Base-by-base conservation (phyloP, 2,329 filamentous ascomycete species). In the Grosmannia clavigera region DNA sequence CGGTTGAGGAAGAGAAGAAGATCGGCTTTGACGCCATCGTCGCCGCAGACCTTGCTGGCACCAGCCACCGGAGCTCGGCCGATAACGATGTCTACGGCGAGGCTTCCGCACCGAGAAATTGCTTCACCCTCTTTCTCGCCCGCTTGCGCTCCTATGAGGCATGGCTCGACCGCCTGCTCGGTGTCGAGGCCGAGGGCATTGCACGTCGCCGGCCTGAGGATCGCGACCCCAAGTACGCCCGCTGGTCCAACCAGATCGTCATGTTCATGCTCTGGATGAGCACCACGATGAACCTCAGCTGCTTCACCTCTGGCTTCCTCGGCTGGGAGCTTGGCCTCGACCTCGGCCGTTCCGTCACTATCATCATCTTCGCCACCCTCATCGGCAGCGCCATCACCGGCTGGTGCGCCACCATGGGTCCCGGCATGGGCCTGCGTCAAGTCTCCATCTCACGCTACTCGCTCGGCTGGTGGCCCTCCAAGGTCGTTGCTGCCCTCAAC, bases 261-360 rank as follows among this genome's bases (percentile, higher is more conserved):
- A 81, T 81, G 78, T 77, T 76, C 12, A 67, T 79, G 61, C 70
- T 81, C 60, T 81, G 78, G 78, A 76, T 78, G 25, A 75, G 72
- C 53, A 75, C 73, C 11, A 79, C 76, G 1, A 75, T 80, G 73
- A 80, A 80, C 66, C 72, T 75, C 31, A 75, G 73, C 46, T 80
- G 77, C 65, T 79, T 81, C 61, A 71, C 76, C 2, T 78, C 76
- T 0, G 78, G 78, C 11, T 79, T 81, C 60, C 67, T 81, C 56
- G 78, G 78, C 9, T 73, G 71, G 69, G 72, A 78, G 62, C 72
- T 80, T 40, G 78, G 77, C 7, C 66, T 81, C 29, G 73, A 72
- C 48, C 66, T 81, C 33, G 67, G 68, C 54, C 75, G 78, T 63
- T 69, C 71, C 19, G 72, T 80, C 57, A 63, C 72, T 59, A 74